Conservation (phyloP, 2,329 filamentous ascomycete species). For the Fusarium pseudograminearum region DNA sequence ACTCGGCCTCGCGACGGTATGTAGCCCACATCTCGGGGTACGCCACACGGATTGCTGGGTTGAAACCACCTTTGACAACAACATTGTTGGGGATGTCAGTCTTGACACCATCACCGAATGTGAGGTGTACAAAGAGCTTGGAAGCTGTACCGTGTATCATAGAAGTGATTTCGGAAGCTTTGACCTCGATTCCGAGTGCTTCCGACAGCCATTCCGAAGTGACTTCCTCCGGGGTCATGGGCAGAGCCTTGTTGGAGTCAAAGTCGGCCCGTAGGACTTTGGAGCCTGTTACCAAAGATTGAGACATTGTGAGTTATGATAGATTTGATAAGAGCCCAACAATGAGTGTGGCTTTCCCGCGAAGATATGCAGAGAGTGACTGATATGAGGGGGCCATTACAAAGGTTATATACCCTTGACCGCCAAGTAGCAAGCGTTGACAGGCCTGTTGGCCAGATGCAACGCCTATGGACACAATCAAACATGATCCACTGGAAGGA, state of each 20-base stretch:
- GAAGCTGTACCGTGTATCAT: constrained; percentile 7
- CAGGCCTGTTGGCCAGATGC: not conserved
- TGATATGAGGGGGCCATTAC: not conserved
- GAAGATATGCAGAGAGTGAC: not conserved
- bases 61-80: not conserved
- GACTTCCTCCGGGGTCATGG: not conserved
- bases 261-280: not conserved
- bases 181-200: not conserved
- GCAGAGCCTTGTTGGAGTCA: not conserved
- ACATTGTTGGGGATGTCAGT: not conserved
- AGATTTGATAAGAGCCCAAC: accelerated
- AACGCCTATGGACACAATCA: not conserved
- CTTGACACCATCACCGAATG: not conserved
- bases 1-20: constrained; percentile 6
- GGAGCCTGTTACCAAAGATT: constrained; percentile 1
- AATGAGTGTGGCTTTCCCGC: not conserved
- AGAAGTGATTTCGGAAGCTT: not conserved
- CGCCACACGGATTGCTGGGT: not conserved
- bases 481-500: not conserved
- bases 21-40: constrained; percentile 2
- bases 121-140: not conserved
- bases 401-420: constrained; percentile 6
- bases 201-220: constrained; percentile 2
- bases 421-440: too few species aligned
- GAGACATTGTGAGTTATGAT: not conserved